Conservation (phyloP, 2,329 filamentous ascomycete species). For the Xylaria sp. region DNA sequence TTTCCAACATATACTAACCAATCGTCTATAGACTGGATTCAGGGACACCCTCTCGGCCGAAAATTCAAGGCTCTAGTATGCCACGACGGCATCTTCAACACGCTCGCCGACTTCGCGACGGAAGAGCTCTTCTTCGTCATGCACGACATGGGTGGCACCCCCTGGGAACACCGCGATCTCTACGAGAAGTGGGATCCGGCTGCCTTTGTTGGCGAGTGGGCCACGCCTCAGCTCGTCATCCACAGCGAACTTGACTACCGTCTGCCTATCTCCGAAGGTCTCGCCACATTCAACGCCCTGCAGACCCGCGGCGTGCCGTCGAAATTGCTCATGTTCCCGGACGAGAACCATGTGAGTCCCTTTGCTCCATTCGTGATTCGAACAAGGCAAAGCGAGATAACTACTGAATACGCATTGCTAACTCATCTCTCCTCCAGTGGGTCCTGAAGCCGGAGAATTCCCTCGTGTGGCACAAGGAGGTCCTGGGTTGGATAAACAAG, state of each 20-base stretch:
- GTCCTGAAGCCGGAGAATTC: conserved; percentile 89
- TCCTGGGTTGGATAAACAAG: conserved; percentile 71
- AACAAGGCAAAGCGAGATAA: no score
- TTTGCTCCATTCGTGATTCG: no score
- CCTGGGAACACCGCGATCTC: conserved; percentile 56
- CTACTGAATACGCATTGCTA: neutral
- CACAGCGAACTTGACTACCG: conserved; percentile 90
- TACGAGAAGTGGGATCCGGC: conserved; percentile 70
- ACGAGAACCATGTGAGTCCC: conserved; percentile 54
- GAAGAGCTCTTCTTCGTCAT: conserved; percentile 68
- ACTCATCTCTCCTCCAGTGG: conserved; percentile 48
- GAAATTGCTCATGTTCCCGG: conserved; percentile 74
- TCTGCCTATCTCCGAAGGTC: conserved; percentile 75
- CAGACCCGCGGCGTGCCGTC: conserved; percentile 71
- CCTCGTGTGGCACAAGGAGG: conserved; percentile 81
- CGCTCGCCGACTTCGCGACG: conserved; percentile 57
- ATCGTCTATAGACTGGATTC: conserved; percentile 65
- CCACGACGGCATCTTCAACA: conserved; percentile 81
- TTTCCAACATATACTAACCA: conserved; percentile 2
- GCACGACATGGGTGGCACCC: conserved; percentile 59
- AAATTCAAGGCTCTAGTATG: conserved; percentile 84
- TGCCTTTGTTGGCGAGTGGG: conserved; percentile 62
- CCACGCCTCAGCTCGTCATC: conserved; percentile 79
- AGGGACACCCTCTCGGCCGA: conserved; percentile 75
- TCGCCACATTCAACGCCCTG: conserved; percentile 80